These are phyloP conservation scores for Xerocomus amazonicus DNA, from an alignment of 1,284 basidiomycete species.

Conservation along the genomic window DNA sequence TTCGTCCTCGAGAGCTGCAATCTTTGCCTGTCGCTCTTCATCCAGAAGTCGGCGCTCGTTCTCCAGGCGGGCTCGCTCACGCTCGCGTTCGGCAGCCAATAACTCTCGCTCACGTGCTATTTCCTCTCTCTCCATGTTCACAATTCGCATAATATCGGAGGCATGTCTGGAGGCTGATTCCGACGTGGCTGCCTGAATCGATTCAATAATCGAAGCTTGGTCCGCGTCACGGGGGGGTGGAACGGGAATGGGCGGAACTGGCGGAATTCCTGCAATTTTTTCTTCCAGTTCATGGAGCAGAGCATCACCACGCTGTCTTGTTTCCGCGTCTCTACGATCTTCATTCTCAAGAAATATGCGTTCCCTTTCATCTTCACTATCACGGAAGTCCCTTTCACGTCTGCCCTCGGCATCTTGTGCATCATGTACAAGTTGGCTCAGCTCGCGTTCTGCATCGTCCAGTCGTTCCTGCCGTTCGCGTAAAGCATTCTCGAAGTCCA, in stretches of 20 bases:
- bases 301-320: slow-evolving; percentile 47
- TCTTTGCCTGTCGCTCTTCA: slow-evolving; percentile 51
- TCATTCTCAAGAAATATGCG: slow-evolving; percentile 59
- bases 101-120: slow-evolving; percentile 50
- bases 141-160: slow-evolving; percentile 53
- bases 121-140: slow-evolving; percentile 58
- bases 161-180: slow-evolving; percentile 54
- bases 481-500: slow-evolving; percentile 45
- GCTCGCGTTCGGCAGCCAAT: slow-evolving; percentile 50
- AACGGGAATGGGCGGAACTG: slow-evolving; percentile 19
- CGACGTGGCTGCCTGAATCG: slow-evolving; percentile 36
- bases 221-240: slow-evolving; percentile 20
- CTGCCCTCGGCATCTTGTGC: slow-evolving; percentile 56
- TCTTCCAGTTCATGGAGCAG: slow-evolving; percentile 48
- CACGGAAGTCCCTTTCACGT: slow-evolving; percentile 59
- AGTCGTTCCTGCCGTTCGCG: slow-evolving; percentile 52
- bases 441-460: slow-evolving; percentile 48
- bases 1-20: slow-evolving; percentile 59
- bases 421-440: slow-evolving; percentile 44
- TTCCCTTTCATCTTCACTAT: slow-evolving; percentile 61
- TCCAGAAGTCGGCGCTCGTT: slow-evolving; percentile 45
- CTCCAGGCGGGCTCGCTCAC: slow-evolving; percentile 44
- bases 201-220: slow-evolving; percentile 35
- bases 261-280: slow-evolving; percentile 30
- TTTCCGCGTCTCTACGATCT: slow-evolving; percentile 50